Percentiles rank a stretch among this genome's conserved stretches.
phyloP scores from a whole-genome alignment of 176 grass and related monocot genomes.

The Carex scoparia region DNA sequence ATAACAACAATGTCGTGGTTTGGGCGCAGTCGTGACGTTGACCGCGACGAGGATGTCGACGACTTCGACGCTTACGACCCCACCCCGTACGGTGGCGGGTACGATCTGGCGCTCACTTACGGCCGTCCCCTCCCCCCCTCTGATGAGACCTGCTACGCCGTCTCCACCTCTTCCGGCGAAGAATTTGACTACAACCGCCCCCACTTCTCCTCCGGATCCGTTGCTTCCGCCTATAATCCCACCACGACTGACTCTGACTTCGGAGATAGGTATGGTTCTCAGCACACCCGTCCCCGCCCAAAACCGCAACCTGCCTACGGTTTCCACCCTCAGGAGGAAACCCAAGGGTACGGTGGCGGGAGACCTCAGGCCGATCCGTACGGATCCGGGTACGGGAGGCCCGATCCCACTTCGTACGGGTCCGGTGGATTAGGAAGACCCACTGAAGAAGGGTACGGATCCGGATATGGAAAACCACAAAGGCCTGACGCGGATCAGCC shows the following conservation, averaged over 20 bases:
- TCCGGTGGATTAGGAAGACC: conserved; percentile 16
- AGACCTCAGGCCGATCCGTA: conserved; percentile 20
- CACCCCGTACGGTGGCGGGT: conserved; percentile 82
- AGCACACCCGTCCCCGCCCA: conserved; percentile 8
- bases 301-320: conserved; percentile 50
- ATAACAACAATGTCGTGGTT: conserved; percentile 44
- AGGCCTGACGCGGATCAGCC: not conserved
- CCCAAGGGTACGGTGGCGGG: conserved; percentile 32
- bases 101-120: conserved; percentile 64
- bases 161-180: conserved; percentile 39
- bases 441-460: conserved; percentile 29
- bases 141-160: conserved; percentile 75
- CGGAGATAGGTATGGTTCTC: not conserved
- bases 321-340: conserved; percentile 60
- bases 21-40: not conserved
- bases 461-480: conserved; percentile 21
- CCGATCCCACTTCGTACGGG: conserved; percentile 10
- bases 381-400: conserved; percentile 16
- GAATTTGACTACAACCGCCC: conserved; percentile 36
- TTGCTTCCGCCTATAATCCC: conserved; percentile 46
- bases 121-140: conserved; percentile 65
- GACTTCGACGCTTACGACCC: conserved; percentile 86
- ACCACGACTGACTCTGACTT: conserved; percentile 14
- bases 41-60: conserved; percentile 51
- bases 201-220: conserved; percentile 44